phyloP scores from a whole-genome alignment of 2,329 filamentous ascomycete genomes.

The Fusarium metavorans region DNA sequence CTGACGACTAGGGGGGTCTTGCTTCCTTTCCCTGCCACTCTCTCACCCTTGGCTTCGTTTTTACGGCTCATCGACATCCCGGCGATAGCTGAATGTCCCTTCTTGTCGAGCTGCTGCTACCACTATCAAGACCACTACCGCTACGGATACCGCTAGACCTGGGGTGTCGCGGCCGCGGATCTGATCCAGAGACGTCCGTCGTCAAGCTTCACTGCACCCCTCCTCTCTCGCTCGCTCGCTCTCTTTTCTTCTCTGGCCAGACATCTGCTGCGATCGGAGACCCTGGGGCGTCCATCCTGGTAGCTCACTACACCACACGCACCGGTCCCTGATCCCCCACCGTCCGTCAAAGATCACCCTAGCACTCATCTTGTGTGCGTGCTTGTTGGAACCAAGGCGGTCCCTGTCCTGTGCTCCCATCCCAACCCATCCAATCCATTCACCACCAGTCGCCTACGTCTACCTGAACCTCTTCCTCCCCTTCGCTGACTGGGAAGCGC shows the following conservation, averaged over 20 bases:
- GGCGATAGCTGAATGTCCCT: constrained; percentile 39
- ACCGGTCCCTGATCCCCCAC: constrained; percentile 44
- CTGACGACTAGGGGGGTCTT: constrained; percentile 29
- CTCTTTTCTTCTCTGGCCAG: constrained; percentile 21
- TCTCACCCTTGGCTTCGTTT: constrained; percentile 29
- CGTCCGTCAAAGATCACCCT: constrained; percentile 19
- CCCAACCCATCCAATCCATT: constrained; percentile 23
- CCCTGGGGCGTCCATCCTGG: constrained; percentile 31
- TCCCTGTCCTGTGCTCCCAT: constrained; percentile 37
- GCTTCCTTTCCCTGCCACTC: constrained; percentile 25
- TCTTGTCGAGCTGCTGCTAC: constrained; percentile 41
- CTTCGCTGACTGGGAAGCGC: constrained; percentile 39
- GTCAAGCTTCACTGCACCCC: constrained; percentile 19
- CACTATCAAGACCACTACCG: not conserved
- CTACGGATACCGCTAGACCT: constrained; percentile 19
- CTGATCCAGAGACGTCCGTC: constrained; percentile 7
- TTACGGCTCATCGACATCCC: constrained; percentile 17
- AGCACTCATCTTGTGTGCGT: constrained; percentile 32
- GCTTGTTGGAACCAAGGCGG: constrained; percentile 36
- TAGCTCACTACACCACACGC: constrained; percentile 19
- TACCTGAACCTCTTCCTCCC: constrained; percentile 31
- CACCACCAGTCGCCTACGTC: constrained; percentile 33
- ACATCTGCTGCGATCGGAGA: constrained; percentile 39
- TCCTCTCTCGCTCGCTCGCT: constrained; percentile 10
- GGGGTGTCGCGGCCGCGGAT: constrained; percentile 29